Percentiles rank a stretch among this genome's conserved stretches.
Evolutionary conservation across 176 grass and related monocot species (phyloP).

Genomic region (Melocanna baccifera): DNA sequence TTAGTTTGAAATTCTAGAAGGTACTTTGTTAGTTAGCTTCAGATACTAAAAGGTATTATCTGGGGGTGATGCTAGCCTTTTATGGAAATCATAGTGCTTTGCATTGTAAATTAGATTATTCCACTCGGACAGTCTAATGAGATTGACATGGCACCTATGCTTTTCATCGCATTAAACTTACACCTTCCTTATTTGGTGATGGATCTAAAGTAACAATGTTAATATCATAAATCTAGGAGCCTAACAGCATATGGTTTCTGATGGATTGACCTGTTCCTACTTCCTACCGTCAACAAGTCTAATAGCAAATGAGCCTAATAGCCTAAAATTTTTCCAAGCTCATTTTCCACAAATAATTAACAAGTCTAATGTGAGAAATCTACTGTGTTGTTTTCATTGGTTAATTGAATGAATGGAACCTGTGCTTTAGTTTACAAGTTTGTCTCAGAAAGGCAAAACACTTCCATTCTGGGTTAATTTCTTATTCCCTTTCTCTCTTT

Average conservation of each 20-base stretch:
- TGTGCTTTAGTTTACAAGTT: not conserved
- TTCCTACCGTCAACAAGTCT: not conserved
- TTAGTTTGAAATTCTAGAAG: conserved; percentile 9
- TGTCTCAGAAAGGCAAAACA: not conserved
- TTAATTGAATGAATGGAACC: not conserved
- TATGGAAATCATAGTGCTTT: not conserved
- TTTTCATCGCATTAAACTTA: not conserved
- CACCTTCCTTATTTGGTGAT: not conserved
- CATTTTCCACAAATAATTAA: not conserved
- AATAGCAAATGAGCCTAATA: not conserved
- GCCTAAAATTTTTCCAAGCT: not conserved
- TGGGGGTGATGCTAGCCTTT: not conserved
- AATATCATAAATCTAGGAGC: not conserved
- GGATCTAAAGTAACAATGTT: not conserved
- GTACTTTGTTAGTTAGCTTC: not conserved
- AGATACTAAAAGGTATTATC: not conserved
- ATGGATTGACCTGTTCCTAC: not conserved
- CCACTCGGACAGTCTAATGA: not conserved
- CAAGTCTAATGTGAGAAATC: not conserved
- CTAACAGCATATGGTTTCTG: not conserved
- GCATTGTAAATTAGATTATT: not conserved
- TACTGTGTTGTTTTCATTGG: not conserved
- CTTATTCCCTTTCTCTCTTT: not conserved
- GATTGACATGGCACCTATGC: not conserved
- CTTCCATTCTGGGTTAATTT: not conserved